Base-by-base conservation (phyloP, 139 green algal species). In the Coelastrella sp. region DNA sequence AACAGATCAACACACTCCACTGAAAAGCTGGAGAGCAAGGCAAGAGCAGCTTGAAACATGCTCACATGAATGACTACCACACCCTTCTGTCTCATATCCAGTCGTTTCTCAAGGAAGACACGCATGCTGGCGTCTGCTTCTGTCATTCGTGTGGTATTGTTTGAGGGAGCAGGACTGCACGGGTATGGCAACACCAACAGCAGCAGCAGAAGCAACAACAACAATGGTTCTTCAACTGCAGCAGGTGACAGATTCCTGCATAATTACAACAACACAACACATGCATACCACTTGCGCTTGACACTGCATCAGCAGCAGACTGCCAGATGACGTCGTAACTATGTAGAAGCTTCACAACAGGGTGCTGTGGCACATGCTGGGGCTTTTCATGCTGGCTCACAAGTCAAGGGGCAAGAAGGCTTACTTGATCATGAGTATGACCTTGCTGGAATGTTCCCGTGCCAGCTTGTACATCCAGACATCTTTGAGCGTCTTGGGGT, bases 351-450 rank as follows among this genome's bases (percentile, higher is more conserved):
- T n/a, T n/a, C n/a, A n/a, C n/a, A n/a, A n/a, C n/a, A n/a, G n/a
- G n/a, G n/a, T n/a, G n/a, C n/a, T n/a, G n/a, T n/a, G n/a, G n/a
- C n/a, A n/a, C n/a, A n/a, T n/a, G n/a, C n/a, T n/a, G n/a, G n/a
- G n/a, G n/a, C n/a, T n/a, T n/a, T n/a, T n/a, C n/a, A n/a, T n/a
- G n/a, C n/a, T n/a, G n/a, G n/a, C n/a, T n/a, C n/a, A n/a, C n/a
- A n/a, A n/a, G n/a, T n/a, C n/a, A n/a, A n/a, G n/a, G n/a, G n/a
- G n/a, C n/a, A n/a, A n/a, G n/a, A n/a, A n/a, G n/a, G 13, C 66
- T 35, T 32, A 81, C 73, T 53, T 81, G 48, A 81, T 35, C 73
- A 81, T 45, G 30, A 81, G 73, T 32, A 68, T 67, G 48, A 57
- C 41, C 6, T 66, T 81, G 73, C 23, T 81, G 27, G 73, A 37